phyloP scores from a whole-genome alignment of 805 yeast species.

The Teunomyces atbi region DNA sequence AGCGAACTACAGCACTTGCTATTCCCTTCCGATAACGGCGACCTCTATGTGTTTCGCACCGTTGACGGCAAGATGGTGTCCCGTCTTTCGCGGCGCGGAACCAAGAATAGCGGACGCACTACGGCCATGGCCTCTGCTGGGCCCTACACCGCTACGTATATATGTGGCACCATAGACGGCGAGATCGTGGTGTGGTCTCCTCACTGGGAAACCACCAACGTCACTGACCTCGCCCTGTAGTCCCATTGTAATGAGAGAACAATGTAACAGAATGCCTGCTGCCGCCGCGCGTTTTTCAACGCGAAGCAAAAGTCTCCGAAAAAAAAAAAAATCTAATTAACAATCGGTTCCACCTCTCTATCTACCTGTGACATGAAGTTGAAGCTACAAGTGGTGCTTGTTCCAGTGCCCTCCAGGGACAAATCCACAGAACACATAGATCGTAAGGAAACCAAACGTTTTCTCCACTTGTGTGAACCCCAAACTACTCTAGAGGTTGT shows the following conservation, averaged over 20 bases:
- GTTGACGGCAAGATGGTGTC: slow-evolving; percentile 62
- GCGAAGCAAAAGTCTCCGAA: too few relatives aligned
- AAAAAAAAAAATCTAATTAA: not conserved
- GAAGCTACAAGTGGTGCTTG: slow-evolving; percentile 37
- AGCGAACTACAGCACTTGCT: slow-evolving; percentile 57
- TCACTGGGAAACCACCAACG: slow-evolving; percentile 9
- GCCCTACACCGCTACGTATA: slow-evolving; percentile 44
- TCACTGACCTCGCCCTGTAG: slow-evolving; percentile 1
- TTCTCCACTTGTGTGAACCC: slow-evolving; percentile 61
- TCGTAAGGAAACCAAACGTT: slow-evolving; percentile 35
- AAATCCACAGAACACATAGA: slow-evolving; percentile 19
- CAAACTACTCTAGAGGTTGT: slow-evolving; percentile 46
- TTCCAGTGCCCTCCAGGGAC: slow-evolving; percentile 24
- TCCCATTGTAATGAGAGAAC: not conserved
- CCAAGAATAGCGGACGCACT: slow-evolving; percentile 42
- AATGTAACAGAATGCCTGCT: not conserved
- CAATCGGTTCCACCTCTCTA: not conserved
- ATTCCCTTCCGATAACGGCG: slow-evolving; percentile 77
- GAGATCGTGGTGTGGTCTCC: slow-evolving; percentile 56
- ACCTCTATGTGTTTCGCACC: slow-evolving; percentile 56
- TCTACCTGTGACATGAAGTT: slow-evolving; percentile 16
- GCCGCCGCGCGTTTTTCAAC: too few relatives aligned
- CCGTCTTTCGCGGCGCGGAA: slow-evolving; percentile 48
- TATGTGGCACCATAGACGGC: slow-evolving; percentile 68
- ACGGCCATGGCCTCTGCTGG: slow-evolving; percentile 54